phyloP scores from a whole-genome alignment of 345 rosid species.

The Eucalyptus marginata region DNA sequence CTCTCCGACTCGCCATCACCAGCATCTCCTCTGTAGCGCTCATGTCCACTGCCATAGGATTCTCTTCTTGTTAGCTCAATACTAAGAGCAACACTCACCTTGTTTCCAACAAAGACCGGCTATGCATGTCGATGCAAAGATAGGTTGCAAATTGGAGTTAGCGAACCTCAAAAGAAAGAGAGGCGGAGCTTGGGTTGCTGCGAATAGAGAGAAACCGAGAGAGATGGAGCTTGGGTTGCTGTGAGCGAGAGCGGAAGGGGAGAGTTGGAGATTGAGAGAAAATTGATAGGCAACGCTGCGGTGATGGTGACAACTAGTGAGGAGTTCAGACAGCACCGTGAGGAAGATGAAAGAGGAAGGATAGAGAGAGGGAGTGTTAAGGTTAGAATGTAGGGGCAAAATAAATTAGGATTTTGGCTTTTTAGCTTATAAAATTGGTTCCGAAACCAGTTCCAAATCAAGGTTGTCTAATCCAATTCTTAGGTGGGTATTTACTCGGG shows the following conservation, averaged over 20 bases:
- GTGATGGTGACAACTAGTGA: neutral
- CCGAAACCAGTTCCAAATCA: no score
- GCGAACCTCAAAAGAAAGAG: neutral
- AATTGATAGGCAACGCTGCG: neutral
- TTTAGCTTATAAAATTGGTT: no score
- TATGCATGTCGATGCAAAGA: neutral
- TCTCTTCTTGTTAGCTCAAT: neutral
- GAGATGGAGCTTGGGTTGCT: neutral
- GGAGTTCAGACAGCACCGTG: no score
- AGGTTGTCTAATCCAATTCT: neutral
- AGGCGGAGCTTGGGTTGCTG: neutral
- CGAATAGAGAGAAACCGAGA: no score
- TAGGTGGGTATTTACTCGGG: no score
- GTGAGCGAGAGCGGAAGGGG: neutral
- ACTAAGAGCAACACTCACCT: neutral
- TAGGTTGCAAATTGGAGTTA: neutral
- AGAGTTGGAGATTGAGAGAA: neutral
- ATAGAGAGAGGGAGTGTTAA: neutral
- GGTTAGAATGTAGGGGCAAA: neutral
- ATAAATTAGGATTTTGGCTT: neutral
- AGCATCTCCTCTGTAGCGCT: neutral
- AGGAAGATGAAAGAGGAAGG: neutral
- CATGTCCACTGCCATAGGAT: neutral
- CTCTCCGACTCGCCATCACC: neutral
- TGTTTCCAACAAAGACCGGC: neutral